Percentiles rank a stretch among this genome's conserved stretches.
phyloP scores from a whole-genome alignment of 192 early-diverging fungal genomes.

The Gonapodya prolifera region DNA sequence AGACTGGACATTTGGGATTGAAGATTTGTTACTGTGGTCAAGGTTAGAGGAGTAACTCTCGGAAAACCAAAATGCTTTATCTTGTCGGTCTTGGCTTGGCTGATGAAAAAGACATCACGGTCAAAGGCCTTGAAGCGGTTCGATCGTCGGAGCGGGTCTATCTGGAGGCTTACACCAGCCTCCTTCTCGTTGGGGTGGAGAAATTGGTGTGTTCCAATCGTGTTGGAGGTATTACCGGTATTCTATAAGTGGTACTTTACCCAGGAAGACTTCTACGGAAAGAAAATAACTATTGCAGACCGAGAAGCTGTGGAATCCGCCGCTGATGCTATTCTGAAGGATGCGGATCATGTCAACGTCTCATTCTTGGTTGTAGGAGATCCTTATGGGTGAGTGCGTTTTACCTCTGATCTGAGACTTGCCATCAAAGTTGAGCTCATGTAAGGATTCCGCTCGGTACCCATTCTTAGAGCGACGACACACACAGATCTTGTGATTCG shows the following conservation, averaged over 20 bases:
- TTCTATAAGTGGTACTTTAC: not conserved
- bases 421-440: not conserved
- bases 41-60: not conserved
- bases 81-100: constrained; percentile 86
- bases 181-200: constrained; percentile 74
- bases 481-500: constrained; percentile 94
- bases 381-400: constrained; percentile 59
- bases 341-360: constrained; percentile 80
- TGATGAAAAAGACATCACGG: constrained; percentile 92
- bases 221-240: no score
- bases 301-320: constrained; percentile 94
- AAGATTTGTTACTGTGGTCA: no score
- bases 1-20: not conserved
- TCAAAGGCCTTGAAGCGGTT: constrained; percentile 92
- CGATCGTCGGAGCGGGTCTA: constrained; percentile 76
- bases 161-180: constrained; percentile 91
- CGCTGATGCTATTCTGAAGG: constrained; percentile 73
- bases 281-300: constrained; percentile 76
- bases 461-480: constrained; percentile 68
- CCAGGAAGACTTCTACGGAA: constrained; percentile 80
- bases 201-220: constrained; percentile 36
- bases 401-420: not conserved
- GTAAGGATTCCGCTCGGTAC: not conserved
- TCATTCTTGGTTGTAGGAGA: constrained; percentile 96
- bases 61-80: constrained; percentile 46